Base-by-base conservation (phyloP, 2,329 filamentous ascomycete species). In the Talaromyces amestolkiae region DNA sequence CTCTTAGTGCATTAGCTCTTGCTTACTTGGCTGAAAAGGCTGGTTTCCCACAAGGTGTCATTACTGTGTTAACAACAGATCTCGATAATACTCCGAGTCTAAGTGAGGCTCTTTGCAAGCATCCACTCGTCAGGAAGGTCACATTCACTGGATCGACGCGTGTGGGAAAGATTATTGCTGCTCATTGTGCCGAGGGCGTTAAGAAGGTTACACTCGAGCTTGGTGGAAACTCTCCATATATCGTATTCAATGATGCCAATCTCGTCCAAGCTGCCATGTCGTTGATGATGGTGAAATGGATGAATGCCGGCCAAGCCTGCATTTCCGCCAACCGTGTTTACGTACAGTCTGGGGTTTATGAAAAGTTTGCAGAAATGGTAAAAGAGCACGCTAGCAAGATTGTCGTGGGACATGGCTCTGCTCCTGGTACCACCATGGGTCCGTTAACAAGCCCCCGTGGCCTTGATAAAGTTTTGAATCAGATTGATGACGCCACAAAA, bases 401-500 rank as follows among this genome's bases (percentile, higher is more conserved):
- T 8, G 80, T 85, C 19, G 80, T 88, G n/a, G 86, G 86, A n/a
- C 86, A 88, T 70, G 86, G 86, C n/a, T 77, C 83, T 8, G 76
- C 80, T 3, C 74, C 82, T 37, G 79, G 76, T 47, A 86, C 85
- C 0, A 87, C 85, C 0, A 85, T 88, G 82, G 86, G 86, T 0
- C 85, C 86, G 1, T 78, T 88, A 24, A 88, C 86, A 0, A 87
- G 85, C 0, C 80, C 84, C 2, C 81, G 84, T 2, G 82, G 83
- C 59, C 74, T 88, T 0, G 82, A 84, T 35, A 87, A 87, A 74
- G 85, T 85, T 1, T 66, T 73, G 39, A 71, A 69, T n/a, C 87
- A 91, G 68, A 86, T 91, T 37, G 82, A 85, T 54, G 87, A 91
- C 73, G 90, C 89, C 3, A 81, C 83, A 63, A 82, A 82, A 63